Conservation (phyloP, 768 basidiomycete genomes). For the Leccinum disarticulatum region DNA sequence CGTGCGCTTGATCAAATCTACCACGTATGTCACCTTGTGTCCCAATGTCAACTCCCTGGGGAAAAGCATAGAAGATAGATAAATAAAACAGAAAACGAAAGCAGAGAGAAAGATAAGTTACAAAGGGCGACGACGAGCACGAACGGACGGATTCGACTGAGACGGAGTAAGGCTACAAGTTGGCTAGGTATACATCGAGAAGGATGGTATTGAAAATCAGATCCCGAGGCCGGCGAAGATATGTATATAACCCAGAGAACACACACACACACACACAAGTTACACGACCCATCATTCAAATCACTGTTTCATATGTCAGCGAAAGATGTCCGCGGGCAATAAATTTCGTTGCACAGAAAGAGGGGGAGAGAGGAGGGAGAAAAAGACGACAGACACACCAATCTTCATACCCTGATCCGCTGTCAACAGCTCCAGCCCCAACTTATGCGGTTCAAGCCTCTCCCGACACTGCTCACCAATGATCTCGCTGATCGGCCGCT, state of each 20-base stretch:
- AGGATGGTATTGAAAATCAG: slow-evolving; percentile 18
- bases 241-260: neutral
- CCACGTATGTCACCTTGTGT: neutral
- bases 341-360: neutral
- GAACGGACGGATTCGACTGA: neutral
- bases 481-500: slow-evolving; percentile 56
- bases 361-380: no score
- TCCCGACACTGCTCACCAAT: slow-evolving; percentile 73
- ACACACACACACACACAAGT: neutral
- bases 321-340: neutral
- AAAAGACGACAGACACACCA: slow-evolving; percentile 43
- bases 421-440: slow-evolving; percentile 71
- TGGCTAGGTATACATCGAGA: slow-evolving; percentile 35
- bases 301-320: slow-evolving; percentile 27
- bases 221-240: neutral
- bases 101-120: neutral
- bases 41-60: neutral
- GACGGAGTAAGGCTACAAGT: slow-evolving; percentile 40
- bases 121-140: neutral
- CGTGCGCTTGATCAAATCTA: neutral
- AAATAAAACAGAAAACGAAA: neutral
- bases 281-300: slow-evolving; percentile 28
- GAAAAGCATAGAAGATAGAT: neutral
- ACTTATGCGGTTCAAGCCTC: slow-evolving; percentile 55
- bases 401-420: slow-evolving; percentile 83